phyloP scores from a whole-genome alignment of 345 rosid species.

The Eucalyptus sideroxylon region DNA sequence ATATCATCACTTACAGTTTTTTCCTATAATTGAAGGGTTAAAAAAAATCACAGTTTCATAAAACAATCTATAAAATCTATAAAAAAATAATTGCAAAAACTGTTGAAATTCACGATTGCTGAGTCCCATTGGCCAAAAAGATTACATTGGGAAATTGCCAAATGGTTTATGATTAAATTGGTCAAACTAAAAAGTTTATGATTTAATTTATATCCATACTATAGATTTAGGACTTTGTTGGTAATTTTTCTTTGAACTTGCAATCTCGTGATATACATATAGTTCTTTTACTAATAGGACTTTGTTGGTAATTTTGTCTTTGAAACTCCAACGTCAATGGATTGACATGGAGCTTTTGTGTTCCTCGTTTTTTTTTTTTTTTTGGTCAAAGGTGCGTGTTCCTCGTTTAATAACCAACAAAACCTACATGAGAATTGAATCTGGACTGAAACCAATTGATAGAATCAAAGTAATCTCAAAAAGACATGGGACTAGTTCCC shows the following conservation, averaged over 20 bases:
- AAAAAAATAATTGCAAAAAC: no score
- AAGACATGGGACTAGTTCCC: no score
- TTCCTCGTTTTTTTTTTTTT: not conserved
- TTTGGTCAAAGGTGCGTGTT: no score
- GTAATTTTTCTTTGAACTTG: not conserved
- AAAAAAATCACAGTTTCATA: no score
- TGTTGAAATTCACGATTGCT: accelerated
- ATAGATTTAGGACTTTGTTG: not conserved
- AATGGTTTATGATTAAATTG: no score
- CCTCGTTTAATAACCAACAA: not conserved
- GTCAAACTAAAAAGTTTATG: not conserved
- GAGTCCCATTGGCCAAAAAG: not conserved
- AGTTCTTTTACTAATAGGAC: no score
- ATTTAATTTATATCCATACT: no score
- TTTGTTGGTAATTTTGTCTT: no score
- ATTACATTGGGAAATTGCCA: not conserved
- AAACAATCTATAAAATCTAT: not conserved
- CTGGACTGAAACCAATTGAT: not conserved
- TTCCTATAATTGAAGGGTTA: not conserved
- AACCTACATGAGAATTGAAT: not conserved
- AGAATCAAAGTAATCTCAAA: not conserved
- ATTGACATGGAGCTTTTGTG: not conserved
- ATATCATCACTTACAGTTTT: not conserved
- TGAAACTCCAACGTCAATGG: not conserved
- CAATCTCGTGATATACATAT: not conserved